Conservation (phyloP, 2,329 filamentous ascomycete genomes). For the Xylaria hypoxylon region DNA sequence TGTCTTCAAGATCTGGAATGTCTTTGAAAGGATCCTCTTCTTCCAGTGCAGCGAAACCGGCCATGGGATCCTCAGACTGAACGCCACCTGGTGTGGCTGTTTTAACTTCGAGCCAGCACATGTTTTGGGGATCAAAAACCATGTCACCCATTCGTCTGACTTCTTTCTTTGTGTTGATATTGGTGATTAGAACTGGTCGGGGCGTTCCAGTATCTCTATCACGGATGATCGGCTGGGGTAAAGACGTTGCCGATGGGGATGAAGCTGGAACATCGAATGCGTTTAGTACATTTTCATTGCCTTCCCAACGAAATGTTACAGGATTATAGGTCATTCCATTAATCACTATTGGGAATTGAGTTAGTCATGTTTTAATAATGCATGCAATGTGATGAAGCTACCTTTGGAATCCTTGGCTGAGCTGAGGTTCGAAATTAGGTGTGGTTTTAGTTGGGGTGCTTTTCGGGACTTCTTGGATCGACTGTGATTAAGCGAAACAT, state of each 20-base stretch:
- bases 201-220: constrained; percentile 71
- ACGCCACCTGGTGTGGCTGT: constrained; percentile 60
- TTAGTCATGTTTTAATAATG: not conserved
- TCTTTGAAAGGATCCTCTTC: constrained; percentile 95
- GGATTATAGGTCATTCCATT: constrained; percentile 99
- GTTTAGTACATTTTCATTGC: constrained; percentile 87
- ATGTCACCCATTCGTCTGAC: constrained; percentile 97
- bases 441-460: constrained; percentile 76
- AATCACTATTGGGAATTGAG: constrained; percentile 66
- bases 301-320: constrained; percentile 88
- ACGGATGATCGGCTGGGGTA: constrained; percentile 57
- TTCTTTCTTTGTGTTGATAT: constrained; percentile 84
- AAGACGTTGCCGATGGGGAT: constrained; percentile 64
- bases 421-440: constrained; percentile 87
- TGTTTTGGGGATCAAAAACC: constrained; percentile 96
- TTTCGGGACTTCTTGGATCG: constrained; percentile 69
- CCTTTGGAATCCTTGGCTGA: constrained; percentile 81
- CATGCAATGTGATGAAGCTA: constrained; percentile 57
- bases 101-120: constrained; percentile 94
- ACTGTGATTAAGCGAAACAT: constrained; percentile 56
- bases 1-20: constrained; percentile 90
- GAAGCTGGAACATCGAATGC: constrained; percentile 77
- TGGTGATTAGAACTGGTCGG: constrained; percentile 86
- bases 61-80: constrained; percentile 68
- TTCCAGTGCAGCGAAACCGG: constrained; percentile 76